These are phyloP conservation scores for Volvox africanus DNA, from an alignment of 139 green algal genomes.

Conservation along the genomic window DNA sequence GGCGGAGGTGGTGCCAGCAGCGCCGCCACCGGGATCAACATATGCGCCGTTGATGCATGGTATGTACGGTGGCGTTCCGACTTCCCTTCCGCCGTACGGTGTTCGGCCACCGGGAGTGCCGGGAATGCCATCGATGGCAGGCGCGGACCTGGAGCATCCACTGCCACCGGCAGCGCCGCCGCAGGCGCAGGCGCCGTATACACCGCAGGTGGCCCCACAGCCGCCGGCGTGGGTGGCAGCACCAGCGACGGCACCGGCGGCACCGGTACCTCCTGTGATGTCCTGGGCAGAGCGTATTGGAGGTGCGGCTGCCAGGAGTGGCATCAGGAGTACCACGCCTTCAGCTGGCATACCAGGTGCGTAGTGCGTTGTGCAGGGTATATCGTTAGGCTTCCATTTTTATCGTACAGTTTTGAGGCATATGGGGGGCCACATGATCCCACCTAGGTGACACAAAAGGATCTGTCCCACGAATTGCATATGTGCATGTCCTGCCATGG, in stretches of 20 bases:
- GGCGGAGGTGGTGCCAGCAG: background rate
- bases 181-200: background rate
- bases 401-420: too few species aligned
- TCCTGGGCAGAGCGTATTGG: constrained; percentile 5
- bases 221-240: background rate
- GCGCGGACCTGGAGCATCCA: background rate
- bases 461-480: too few species aligned
- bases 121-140: too few species aligned
- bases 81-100: background rate
- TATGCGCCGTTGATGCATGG: background rate
- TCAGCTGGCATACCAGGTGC: too few species aligned
- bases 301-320: background rate
- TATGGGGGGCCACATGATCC: too few species aligned
- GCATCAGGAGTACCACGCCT: too few species aligned
- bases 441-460: too few species aligned
- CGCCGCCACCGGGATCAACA: background rate
- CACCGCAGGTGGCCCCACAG: background rate
- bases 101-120: background rate
- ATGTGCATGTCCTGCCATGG: background rate
- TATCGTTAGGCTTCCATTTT: too few species aligned
- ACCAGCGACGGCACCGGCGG: background rate
- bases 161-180: background rate
- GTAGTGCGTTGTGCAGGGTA: too few species aligned
- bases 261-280: background rate
- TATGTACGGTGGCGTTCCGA: background rate